These are phyloP conservation scores for Pseudozyma tsukubaensis DNA, from an alignment of 1,284 basidiomycete genomes.

Conservation along the genomic window DNA sequence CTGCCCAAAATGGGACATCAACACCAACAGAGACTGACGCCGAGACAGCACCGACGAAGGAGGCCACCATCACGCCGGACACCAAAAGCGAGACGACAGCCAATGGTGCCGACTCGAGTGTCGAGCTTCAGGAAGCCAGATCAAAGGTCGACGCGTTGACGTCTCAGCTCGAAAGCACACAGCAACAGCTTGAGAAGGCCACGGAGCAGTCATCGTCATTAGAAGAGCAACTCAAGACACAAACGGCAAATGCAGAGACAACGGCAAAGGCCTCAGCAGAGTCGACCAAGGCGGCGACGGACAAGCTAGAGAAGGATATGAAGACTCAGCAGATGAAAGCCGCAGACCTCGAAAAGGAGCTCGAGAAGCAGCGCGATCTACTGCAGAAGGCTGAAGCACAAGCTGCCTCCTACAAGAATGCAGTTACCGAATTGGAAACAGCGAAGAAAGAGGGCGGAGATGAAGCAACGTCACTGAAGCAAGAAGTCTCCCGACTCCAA, in stretches of 20 bases:
- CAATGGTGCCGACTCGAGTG: background rate
- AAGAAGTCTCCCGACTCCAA: constrained; percentile 17
- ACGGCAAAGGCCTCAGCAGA: constrained; percentile 15
- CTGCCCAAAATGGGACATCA: constrained; percentile 26
- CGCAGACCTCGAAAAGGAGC: constrained; percentile 23
- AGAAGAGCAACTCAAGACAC: constrained; percentile 20
- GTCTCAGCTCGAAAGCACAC: constrained; percentile 25
- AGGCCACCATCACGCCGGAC: background rate
- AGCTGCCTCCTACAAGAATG: constrained; percentile 10
- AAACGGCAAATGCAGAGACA: constrained; percentile 13
- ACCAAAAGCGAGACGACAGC: background rate
- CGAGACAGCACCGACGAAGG: background rate
- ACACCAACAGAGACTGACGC: constrained; percentile 11
- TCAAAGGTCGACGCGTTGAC: constrained; percentile 16
- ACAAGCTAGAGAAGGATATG: constrained; percentile 29
- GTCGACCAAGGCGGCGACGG: constrained; percentile 9
- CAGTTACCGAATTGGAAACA: constrained; percentile 9
- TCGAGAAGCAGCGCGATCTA: constrained; percentile 25
- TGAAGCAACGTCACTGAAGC: constrained; percentile 16
- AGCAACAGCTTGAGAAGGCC: constrained; percentile 19
- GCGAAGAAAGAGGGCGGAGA: constrained; percentile 9
- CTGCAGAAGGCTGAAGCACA: constrained; percentile 21
- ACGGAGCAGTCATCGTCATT: constrained; percentile 14
- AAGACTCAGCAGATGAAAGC: constrained; percentile 15
- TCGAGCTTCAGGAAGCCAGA: constrained; percentile 22